A percentile compares a stretch with the other conserved stretches of the same genome.
phyloP scores from a whole-genome alignment of 1,284 basidiomycete species.

The Malassezia pachydermatis region DNA sequence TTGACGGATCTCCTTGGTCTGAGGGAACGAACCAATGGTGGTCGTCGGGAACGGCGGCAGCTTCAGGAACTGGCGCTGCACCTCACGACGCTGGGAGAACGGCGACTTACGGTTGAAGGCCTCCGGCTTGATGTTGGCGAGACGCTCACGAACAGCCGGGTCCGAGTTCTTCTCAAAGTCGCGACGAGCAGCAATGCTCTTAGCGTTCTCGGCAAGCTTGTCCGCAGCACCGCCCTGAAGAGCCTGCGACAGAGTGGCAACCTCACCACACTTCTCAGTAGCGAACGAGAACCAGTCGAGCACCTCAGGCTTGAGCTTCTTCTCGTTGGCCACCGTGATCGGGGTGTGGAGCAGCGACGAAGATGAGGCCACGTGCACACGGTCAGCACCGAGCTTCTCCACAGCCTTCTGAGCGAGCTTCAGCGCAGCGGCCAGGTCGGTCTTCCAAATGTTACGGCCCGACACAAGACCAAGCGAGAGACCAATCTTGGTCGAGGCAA shows the following conservation, averaged over 20 bases:
- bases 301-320: conserved; percentile 77
- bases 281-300: conserved; percentile 99
- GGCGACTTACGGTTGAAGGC: conserved; percentile 80
- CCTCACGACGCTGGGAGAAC: conserved; percentile 76
- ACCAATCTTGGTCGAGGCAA: conserved; percentile 56
- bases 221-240: conserved; percentile 32
- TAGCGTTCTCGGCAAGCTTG: conserved; percentile 57
- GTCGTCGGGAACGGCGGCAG: conserved; percentile 97
- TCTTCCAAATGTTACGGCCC: conserved; percentile 99
- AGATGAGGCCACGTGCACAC: conserved; percentile 86
- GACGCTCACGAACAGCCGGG: conserved; percentile 87
- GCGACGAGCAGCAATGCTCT: conserved; percentile 86
- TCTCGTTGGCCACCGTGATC: conserved; percentile 85
- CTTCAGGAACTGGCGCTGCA: conserved; percentile 78
- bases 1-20: conserved; percentile 86
- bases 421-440: conserved; percentile 75
- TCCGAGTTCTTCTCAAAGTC: conserved; percentile 92
- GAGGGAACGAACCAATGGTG: conserved; percentile 87
- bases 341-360: conserved; percentile 98
- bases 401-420: conserved; percentile 71
- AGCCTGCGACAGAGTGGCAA: conserved; percentile 64
- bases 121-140: conserved; percentile 78
- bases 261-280: conserved; percentile 87
- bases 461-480: conserved; percentile 94
- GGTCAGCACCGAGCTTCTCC: conserved; percentile 48